Evolutionary conservation across 805 yeast species (phyloP).

Genomic region (Starmera dryadoides): DNA sequence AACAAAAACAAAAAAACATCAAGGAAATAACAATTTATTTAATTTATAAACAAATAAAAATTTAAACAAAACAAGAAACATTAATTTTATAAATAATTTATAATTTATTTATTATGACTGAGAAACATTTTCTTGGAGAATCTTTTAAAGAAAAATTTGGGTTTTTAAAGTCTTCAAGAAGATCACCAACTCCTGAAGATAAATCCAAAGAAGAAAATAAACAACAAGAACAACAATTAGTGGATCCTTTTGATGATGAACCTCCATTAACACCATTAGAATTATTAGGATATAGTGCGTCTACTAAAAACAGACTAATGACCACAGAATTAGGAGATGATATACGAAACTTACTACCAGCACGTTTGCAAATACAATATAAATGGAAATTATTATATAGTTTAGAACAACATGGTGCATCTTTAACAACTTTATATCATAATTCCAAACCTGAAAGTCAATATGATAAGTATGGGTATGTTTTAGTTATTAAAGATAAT

Average conservation of each 20-base stretch:
- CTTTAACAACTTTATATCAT: conserved; percentile 70
- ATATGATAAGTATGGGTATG: conserved; percentile 56
- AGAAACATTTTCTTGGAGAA: too few relatives aligned
- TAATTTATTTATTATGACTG: not conserved
- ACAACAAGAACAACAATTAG: not conserved
- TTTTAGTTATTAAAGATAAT: conserved; percentile 64
- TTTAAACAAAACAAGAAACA: too few relatives aligned
- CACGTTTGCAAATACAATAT: conserved; percentile 68
- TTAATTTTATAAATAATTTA: too few relatives aligned
- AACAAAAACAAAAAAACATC: too few relatives aligned
- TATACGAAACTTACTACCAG: conserved; percentile 65
- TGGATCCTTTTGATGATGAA: not conserved
- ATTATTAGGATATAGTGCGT: conserved; percentile 51
- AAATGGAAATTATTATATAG: conserved; percentile 77
- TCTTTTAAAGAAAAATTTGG: not conserved
- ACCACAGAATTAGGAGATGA: conserved; percentile 64
- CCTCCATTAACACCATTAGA: conserved; percentile 48
- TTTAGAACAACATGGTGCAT: conserved; percentile 89
- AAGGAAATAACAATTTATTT: not conserved
- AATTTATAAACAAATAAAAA: too few relatives aligned
- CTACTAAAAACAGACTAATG: conserved; percentile 54
- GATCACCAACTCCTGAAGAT: not conserved
- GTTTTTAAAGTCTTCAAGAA: not conserved
- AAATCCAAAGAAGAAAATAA: too few relatives aligned
- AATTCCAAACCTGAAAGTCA: conserved; percentile 36